These are phyloP conservation scores for Talaromyces liani DNA, from an alignment of 495 filamentous ascomycete species.

Conservation along the genomic window DNA sequence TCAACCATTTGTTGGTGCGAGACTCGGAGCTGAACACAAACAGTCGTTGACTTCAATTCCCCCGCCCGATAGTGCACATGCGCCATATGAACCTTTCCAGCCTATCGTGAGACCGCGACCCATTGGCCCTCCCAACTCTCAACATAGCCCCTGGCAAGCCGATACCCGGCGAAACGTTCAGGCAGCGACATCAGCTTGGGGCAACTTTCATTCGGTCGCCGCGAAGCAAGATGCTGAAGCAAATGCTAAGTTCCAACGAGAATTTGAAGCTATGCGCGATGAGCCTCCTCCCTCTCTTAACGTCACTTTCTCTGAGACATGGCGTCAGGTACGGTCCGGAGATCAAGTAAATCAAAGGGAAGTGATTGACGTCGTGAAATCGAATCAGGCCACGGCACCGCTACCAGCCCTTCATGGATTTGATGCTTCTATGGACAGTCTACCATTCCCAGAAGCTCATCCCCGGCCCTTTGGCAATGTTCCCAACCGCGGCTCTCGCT, in stretches of 20 bases:
- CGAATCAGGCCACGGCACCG: constrained; percentile 20
- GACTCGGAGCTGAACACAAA: constrained; percentile 23
- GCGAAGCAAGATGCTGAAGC: constrained; percentile 37
- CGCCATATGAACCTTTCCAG: constrained; percentile 29
- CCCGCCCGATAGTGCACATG: constrained; percentile 29
- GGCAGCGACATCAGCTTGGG: constrained; percentile 35
- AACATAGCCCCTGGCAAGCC: constrained; percentile 29
- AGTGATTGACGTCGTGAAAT: constrained; percentile 27
- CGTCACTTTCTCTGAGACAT: constrained; percentile 54
- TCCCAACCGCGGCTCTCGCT: constrained; percentile 52
- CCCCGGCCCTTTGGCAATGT: constrained; percentile 30
- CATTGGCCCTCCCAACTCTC: constrained; percentile 44
- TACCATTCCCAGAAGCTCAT: constrained; percentile 29
- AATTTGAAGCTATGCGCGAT: constrained; percentile 30
- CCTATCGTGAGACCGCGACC: constrained; percentile 39
- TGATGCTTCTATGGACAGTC: constrained; percentile 28
- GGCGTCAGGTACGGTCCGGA: constrained; percentile 49
- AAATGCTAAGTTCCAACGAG: constrained; percentile 26
- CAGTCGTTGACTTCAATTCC: constrained; percentile 24
- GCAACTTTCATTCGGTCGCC: constrained; percentile 36
- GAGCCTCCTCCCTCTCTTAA: constrained; percentile 31
- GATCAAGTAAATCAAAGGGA: constrained; percentile 35
- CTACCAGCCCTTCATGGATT: constrained; percentile 25
- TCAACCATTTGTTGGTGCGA: constrained; percentile 25
- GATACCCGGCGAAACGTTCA: constrained; percentile 22